Evolutionary conservation across 768 basidiomycete species (phyloP), one percentile per base, ranked within the genome.

Genomic region (Russula griseocarnosa): DNA sequence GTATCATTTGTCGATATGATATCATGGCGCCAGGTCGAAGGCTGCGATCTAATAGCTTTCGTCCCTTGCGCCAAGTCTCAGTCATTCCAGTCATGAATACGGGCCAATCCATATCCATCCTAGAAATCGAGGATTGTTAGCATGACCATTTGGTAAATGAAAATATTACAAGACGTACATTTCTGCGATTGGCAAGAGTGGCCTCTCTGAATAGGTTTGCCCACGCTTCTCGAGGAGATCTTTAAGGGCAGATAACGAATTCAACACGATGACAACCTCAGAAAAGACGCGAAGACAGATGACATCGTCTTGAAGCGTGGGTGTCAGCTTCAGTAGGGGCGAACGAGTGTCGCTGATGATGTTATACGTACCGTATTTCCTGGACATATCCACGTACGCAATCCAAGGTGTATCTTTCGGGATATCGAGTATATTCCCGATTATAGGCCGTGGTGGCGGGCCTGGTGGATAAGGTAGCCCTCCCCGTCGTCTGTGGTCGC

Each of bases 161-260:
- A 16, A 55, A 22, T 3, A 13, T 22, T 16, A 16, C 8, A 38
- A 40, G 32, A 30, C 56, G 47, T 32, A 66, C 64, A 65, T 50
- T 36, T 66, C 7, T 1, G 3, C 1, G 3, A 62, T 26, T 4
- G 55, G 36, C 5, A 36, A 10, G 2, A 3, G 0, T 11, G 50
- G 24, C 32, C 55, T 56, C 20, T 55, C 44, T 10, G 65, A 24
- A 44, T 58, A 66, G 24, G 8, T 79, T 13, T 61, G 46, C 14
- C 61, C 61, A 2, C 54, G 61, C 13, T 30, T 49, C n/a, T 61
- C 61, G 1, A 61, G 24, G 1, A 61, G 26, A 34, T 61, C 54
- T 9, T 61, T 61, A 13, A 61, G 14, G 13, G 54, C 54, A 0
- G 54, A 38, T 14, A 40, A 7, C 8, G 61, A 61, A 5, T 13